Evolutionary conservation across 2,329 filamentous ascomycete genomes (phyloP).

Genomic region (Tothia fuscella): DNA sequence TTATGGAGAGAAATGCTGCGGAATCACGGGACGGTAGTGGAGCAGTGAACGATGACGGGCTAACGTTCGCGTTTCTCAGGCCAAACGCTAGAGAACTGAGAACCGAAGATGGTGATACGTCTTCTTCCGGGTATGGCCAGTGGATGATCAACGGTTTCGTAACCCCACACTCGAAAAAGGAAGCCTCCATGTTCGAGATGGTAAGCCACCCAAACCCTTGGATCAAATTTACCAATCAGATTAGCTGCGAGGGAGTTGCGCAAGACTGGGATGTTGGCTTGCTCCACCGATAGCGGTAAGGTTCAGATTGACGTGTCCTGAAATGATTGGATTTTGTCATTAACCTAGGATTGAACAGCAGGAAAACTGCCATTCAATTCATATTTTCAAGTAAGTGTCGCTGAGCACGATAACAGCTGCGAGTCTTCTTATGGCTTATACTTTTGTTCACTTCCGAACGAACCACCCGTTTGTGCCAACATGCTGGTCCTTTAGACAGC

Average conservation of each 20-base stretch:
- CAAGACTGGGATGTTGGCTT: neutral
- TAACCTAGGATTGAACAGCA: too few relatives aligned
- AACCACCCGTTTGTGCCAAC: too few relatives aligned
- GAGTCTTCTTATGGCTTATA: too few relatives aligned
- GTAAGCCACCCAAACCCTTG: slow-evolving; percentile 1
- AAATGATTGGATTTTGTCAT: too few relatives aligned
- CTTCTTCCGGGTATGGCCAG: neutral
- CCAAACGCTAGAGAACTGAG: slow-evolving; percentile 1
- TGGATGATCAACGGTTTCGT: neutral
- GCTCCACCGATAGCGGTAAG: slow-evolving; percentile 1
- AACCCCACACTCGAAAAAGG: neutral
- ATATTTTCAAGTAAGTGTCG: too few relatives aligned
- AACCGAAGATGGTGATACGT: slow-evolving; percentile 1
- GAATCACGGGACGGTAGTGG: neutral
- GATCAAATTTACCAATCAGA: neutral
- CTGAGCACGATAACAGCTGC: too few relatives aligned
- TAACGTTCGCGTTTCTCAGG: neutral
- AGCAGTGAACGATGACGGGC: neutral
- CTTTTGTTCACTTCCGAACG: too few relatives aligned
- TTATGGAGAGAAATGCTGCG: neutral
- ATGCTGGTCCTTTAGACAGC: too few relatives aligned
- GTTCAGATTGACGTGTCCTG: too few relatives aligned
- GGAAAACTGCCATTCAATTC: too few relatives aligned
- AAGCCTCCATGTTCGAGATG: too few relatives aligned
- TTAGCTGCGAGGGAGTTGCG: slow-evolving; percentile 2